Evolutionary conservation across 805 yeast species (phyloP), one percentile per base, ranked within the genome.

Genomic region (Metschnikowia gelsemii): DNA sequence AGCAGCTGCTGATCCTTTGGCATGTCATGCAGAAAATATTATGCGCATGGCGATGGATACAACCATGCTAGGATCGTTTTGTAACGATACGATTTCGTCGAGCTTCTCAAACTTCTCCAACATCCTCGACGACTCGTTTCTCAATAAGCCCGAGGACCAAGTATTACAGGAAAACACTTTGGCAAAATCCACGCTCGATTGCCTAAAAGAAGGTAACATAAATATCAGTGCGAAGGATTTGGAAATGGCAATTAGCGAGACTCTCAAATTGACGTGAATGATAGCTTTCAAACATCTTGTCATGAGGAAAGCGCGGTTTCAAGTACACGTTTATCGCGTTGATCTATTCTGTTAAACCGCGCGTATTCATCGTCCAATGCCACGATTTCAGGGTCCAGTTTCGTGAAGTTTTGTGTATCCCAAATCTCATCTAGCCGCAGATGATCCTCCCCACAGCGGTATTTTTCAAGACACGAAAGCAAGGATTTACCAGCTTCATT

Each of bases 41-140:
- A 57, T 70, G 62, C 56, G 71, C 17, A 70, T 70, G 75, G 75
- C 75, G 4, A 69, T 70, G 35, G 75, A 70, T 45, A 64, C 75
- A 20, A 70, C 75, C 2, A 64, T 70, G 70, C 56, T 69, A 37
- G 72, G 72, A 1, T 67, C 73, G 1, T 63, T 70, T 6, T 66
- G 62, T 35, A 63, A 64, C 42, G 59, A 61, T 19, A 61, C 70
- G 11, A 62, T 66, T 34, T 64, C 70, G 21, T 61, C 64, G 22
- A 63, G 63, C 14, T 65, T 64, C 47, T 59, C 62, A 20, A 63
- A 63, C 14, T 65, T 64, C 47, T 59, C 62, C 16, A 55, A 56
- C 35, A 52, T 59, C 37, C 57, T 54, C 5, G 66, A 64, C 37
- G 71, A 66, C 23, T 62, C 68, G 1, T 47, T 61, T 24, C 34